phyloP scores from a whole-genome alignment of 2,329 filamentous ascomycete genomes.

The Penicillium hordei region DNA sequence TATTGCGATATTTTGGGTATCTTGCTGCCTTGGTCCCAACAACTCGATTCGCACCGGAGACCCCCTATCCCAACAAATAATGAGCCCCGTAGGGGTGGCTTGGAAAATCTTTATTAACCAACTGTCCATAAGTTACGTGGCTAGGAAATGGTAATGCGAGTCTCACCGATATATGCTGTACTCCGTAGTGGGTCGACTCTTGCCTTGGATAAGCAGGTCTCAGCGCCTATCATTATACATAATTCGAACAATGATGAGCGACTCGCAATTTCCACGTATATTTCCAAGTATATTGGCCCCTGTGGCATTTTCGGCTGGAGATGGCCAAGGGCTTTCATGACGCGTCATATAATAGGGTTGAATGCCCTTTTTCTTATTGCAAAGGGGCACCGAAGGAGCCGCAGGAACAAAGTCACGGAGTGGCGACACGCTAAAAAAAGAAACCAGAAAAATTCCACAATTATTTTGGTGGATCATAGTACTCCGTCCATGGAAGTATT shows the following conservation, averaged over 20 bases:
- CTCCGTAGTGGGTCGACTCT: not conserved
- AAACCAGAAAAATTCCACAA: not conserved
- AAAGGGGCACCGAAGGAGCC: not conserved
- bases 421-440: not conserved
- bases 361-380: not conserved
- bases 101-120: not conserved
- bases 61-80: not conserved
- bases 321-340: not conserved
- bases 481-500: not conserved
- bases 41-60: conserved; percentile 2
- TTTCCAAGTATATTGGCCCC: not conserved
- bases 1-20: conserved; percentile 1
- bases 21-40: conserved; percentile 10
- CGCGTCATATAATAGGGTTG: not conserved
- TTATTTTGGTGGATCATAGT: not conserved
- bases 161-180: not conserved
- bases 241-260: not conserved
- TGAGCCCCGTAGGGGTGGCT: not conserved
- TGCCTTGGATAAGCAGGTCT: not conserved
- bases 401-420: not conserved
- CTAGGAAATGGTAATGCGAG: not conserved
- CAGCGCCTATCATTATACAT: not conserved
- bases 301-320: not conserved
- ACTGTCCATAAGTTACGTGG: not conserved
- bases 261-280: not conserved